Conservation (phyloP, 371 early-diverging fungal genomes). For the Mucor saturninus region DNA sequence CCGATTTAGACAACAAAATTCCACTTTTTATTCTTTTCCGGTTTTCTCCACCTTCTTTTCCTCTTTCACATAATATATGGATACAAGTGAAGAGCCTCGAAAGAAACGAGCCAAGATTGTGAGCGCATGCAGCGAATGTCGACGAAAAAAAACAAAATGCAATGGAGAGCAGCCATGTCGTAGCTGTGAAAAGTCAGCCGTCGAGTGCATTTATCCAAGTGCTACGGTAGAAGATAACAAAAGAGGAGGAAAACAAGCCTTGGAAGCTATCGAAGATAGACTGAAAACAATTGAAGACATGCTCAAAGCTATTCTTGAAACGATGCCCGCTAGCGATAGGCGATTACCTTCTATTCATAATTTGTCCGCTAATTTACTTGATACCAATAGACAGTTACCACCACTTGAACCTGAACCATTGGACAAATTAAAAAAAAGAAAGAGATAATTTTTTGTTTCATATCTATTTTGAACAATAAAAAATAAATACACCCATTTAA, state of each 20-base stretch:
- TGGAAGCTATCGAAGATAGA: slow-evolving; percentile 53
- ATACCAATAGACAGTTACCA: background rate
- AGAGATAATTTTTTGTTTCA: background rate
- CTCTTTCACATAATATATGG: background rate
- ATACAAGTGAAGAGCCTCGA: slow-evolving; percentile 27
- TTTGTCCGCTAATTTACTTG: slow-evolving; percentile 35
- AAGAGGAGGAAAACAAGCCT: slow-evolving; percentile 38
- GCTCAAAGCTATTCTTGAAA: slow-evolving; percentile 41
- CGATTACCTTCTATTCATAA: slow-evolving; percentile 44
- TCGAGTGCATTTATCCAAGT: slow-evolving; percentile 54
- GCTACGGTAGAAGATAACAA: slow-evolving; percentile 37
- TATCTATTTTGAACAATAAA: no score
- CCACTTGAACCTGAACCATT: background rate
- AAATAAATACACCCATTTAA: no score
- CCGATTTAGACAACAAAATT: slow-evolving; percentile 4
- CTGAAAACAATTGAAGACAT: slow-evolving; percentile 54
- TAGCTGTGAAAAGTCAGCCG: slow-evolving; percentile 60
- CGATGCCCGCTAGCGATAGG: background rate
- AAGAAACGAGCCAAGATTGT: slow-evolving; percentile 67
- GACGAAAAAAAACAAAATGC: slow-evolving; percentile 67
- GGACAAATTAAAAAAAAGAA: slow-evolving; percentile 1
- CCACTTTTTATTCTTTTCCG: slow-evolving; percentile 6
- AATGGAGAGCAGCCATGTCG: slow-evolving; percentile 67
- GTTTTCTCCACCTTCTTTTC: slow-evolving; percentile 3
- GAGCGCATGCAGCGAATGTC: slow-evolving; percentile 65